Evolutionary conservation across 2,329 filamentous ascomycete species (phyloP).

Genomic region (Sphaceloma murrayae): DNA sequence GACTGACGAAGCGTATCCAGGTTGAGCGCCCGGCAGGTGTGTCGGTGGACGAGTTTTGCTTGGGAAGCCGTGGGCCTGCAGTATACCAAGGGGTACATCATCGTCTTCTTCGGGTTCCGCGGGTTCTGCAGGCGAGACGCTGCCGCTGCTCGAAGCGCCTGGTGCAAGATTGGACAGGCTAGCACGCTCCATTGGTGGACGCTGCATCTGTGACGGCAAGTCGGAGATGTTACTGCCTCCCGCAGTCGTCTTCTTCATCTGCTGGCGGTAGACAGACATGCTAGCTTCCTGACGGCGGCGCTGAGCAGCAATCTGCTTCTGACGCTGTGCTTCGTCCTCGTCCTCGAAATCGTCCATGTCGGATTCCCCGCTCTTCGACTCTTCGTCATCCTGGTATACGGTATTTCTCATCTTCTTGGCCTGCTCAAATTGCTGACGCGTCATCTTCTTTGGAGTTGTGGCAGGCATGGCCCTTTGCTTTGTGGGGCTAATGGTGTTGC

Average conservation of each 20-base stretch:
- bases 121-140: conserved; percentile 23
- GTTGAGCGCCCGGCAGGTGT: conserved; percentile 48
- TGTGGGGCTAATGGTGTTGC: conserved; percentile 25
- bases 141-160: conserved; percentile 8
- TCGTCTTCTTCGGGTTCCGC: conserved; percentile 64
- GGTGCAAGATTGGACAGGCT: conserved; percentile 24
- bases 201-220: conserved; percentile 34
- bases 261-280: conserved; percentile 79
- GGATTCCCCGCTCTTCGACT: conserved; percentile 47
- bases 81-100: conserved; percentile 74
- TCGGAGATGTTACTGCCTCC: conserved; percentile 47
- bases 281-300: conserved; percentile 82
- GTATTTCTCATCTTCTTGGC: conserved; percentile 49
- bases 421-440: conserved; percentile 71
- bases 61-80: conserved; percentile 83
- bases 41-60: conserved; percentile 66
- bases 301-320: conserved; percentile 62
- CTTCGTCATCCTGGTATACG: conserved; percentile 21
- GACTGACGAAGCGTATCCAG: conserved; percentile 40
- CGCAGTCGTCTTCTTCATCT: conserved; percentile 94
- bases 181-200: conserved; percentile 48
- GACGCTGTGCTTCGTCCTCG: conserved; percentile 70
- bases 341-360: conserved; percentile 54
- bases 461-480: conserved; percentile 11
- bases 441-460: conserved; percentile 66